Evolutionary conservation across 352 stramenopile genomes (phyloP), one percentile per base, ranked within the genome.

Genomic region (Globisporangium polare): DNA sequence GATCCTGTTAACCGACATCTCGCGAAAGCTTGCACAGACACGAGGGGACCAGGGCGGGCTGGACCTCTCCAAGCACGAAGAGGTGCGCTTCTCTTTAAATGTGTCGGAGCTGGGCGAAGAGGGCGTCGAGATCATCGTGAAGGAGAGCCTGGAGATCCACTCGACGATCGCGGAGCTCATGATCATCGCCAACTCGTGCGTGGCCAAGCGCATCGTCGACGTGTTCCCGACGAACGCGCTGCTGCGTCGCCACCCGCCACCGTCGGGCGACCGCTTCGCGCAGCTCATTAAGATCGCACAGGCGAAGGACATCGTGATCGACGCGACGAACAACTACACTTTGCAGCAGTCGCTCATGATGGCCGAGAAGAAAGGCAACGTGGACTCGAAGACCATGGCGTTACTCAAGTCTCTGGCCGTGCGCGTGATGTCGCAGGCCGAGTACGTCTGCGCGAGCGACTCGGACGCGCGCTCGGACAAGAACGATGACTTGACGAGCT

Each of bases 401-500:
- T 62, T 98, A 39, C 75, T 97, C 49, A 96, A 97, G 77, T 97
- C 91, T n/a, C 75, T 98, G 26, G 90, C 92, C 1, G 92, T 95
- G 27, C 85, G 94, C 42, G 90, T 95, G 17, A 98, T 98, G 94
- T 95, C 90, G n/a, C 89, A 98, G 63, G 94, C 94, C 20, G 86
- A 96, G 69, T 98, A 98, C 65, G 75, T 98, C 33, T 97, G 84
- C 26, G 89, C 89, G 7, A 87, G 72, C 41, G 76, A 83, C 20
- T 80, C 73, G 17, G 67, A 88, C 54, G 66, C 73, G 18, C 67
- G 69, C n/a, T 67, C 72, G 9, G 53, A 57, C 39, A 57, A 58
- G 3, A 86, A 86, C 29, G 62, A 70, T 10, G 78, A 88, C 58
- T 59, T 69, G 20, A 89, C 79, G 42, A 75, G 70, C 20, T 92